These are phyloP conservation scores for Solanum dulcamara DNA, from an alignment of 257 asterid genomes.

Conservation along the genomic window DNA sequence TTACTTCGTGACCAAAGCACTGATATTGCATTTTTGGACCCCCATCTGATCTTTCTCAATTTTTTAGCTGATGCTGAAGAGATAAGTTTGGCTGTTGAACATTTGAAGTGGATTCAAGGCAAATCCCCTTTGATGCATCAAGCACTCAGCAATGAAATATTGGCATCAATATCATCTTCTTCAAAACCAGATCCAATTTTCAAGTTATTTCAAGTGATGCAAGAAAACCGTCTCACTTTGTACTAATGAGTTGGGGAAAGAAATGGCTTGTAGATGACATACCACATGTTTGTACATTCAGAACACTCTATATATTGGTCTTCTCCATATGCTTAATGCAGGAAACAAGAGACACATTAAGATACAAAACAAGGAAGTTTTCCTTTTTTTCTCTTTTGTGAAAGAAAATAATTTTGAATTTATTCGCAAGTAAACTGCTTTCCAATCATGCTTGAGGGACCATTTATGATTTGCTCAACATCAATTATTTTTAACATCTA, in stretches of 20 bases:
- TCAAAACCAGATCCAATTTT: constrained; percentile 20
- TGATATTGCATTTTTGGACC: constrained; percentile 21
- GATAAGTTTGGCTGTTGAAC: constrained; percentile 37
- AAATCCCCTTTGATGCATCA: constrained; percentile 30
- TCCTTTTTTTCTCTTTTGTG: background rate
- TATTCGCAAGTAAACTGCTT: background rate
- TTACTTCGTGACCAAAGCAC: constrained; percentile 20
- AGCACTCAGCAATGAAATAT: constrained; percentile 29
- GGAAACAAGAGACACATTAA: background rate
- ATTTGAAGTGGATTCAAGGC: constrained; percentile 36
- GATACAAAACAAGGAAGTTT: background rate
- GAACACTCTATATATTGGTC: background rate
- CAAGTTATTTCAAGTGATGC: constrained; percentile 9
- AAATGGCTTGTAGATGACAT: background rate
- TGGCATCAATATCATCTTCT: constrained; percentile 29
- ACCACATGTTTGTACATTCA: background rate
- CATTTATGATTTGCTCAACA: background rate
- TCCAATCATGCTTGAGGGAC: background rate
- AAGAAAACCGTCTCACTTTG: background rate
- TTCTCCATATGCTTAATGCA: background rate
- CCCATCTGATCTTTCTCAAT: constrained; percentile 41
- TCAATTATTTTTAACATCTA: no score
- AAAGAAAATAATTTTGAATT: background rate
- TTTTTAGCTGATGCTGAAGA: constrained; percentile 38
- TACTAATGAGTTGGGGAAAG: background rate